phyloP scores from a whole-genome alignment of 345 rosid species.

The Raphanus sativus region DNA sequence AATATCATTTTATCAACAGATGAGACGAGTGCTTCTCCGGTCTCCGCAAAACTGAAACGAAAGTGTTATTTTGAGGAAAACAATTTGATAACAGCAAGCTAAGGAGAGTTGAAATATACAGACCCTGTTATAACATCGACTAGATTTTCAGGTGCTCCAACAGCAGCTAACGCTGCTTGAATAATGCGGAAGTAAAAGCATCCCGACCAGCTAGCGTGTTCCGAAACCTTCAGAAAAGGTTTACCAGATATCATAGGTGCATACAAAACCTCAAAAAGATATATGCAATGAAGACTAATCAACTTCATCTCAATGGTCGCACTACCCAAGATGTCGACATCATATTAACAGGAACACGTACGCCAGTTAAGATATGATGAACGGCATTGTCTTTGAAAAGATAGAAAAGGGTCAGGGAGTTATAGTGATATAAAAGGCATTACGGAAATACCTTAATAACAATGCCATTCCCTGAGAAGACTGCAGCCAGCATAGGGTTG shows the following conservation, averaged over 20 bases:
- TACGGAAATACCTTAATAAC: slow-evolving; percentile 68
- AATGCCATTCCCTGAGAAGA: slow-evolving; percentile 92
- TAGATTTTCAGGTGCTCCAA: slow-evolving; percentile 94
- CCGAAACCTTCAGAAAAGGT: slow-evolving; percentile 64
- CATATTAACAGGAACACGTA: slow-evolving; percentile 11
- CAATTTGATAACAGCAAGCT: background rate
- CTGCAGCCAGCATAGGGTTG: slow-evolving; percentile 97
- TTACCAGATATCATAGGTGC: slow-evolving; percentile 17
- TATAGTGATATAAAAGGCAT: background rate
- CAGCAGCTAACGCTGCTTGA: slow-evolving; percentile 96
- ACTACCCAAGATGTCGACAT: slow-evolving; percentile 7
- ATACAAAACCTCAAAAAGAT: slow-evolving; percentile 16
- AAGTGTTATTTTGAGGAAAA: slow-evolving; percentile 15
- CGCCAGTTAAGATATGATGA: slow-evolving; percentile 17
- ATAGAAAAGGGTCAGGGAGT: background rate
- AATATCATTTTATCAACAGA: slow-evolving; percentile 91
- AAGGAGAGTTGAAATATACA: slow-evolving; percentile 21
- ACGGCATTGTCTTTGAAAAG: background rate
- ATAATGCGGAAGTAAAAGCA: slow-evolving; percentile 89
- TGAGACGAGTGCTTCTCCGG: slow-evolving; percentile 94
- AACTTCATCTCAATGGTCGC: slow-evolving; percentile 1
- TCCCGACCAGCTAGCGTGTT: slow-evolving; percentile 96
- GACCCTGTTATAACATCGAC: slow-evolving; percentile 96
- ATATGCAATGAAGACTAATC: background rate
- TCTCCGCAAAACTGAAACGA: slow-evolving; percentile 74